phyloP scores from a whole-genome alignment of 192 early-diverging fungal species.

The Ramicandelaber brevisporus region DNA sequence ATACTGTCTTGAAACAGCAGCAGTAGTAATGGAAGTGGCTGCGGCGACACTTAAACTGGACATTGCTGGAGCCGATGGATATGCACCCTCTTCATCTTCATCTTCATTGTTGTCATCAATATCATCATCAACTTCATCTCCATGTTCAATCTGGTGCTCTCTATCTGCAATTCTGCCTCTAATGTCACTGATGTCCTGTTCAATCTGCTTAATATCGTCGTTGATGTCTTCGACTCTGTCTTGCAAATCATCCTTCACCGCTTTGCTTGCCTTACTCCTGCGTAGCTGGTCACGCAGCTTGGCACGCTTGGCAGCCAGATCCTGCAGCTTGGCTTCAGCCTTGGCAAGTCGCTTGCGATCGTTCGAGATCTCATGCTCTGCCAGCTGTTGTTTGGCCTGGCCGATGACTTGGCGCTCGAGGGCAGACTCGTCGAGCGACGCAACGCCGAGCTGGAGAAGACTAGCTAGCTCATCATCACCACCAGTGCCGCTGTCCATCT shows the following conservation, averaged over 20 bases:
- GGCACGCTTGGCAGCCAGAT: no score
- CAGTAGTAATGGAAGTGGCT: constrained; percentile 4
- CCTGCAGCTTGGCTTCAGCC: constrained; percentile 5
- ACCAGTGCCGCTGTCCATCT: background rate
- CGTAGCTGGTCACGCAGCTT: constrained; percentile 4
- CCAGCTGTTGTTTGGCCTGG: constrained; percentile 29
- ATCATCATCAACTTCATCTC: background rate
- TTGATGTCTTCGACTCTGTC: constrained; percentile 3
- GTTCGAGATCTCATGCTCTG: constrained; percentile 25
- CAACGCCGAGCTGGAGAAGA: constrained; percentile 11
- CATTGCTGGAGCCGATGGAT: background rate
- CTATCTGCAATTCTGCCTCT: constrained; percentile 6
- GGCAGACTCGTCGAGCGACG: constrained; percentile 24
- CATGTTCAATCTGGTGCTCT: background rate
- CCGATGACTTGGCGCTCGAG: constrained; percentile 38
- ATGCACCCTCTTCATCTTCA: background rate
- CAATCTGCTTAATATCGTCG: constrained; percentile 4
- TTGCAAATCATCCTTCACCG: no score
- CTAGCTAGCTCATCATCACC: constrained; percentile 5
- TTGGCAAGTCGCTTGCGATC: constrained; percentile 40
- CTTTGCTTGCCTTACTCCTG: constrained; percentile 2
- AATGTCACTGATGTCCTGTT: constrained; percentile 9
- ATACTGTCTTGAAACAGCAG: constrained; percentile 4
- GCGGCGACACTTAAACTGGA: background rate
- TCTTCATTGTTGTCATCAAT: background rate